Base-by-base conservation (phyloP, 805 yeast species). In the Nakazawaea holstii region DNA sequence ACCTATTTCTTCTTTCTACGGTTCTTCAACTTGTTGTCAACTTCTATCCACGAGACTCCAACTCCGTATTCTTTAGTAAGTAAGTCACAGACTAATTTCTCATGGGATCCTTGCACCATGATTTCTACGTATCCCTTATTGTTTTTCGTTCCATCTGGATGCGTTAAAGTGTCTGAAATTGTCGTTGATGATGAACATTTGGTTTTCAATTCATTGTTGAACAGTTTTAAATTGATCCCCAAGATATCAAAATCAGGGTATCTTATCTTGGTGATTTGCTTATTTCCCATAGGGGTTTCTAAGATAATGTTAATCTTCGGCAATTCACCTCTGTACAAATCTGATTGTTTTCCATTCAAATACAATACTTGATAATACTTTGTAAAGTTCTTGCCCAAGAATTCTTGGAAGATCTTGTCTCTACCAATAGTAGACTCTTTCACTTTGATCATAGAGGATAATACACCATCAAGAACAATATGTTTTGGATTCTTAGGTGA, bases 101-200 rank as follows among this genome's bases (percentile, higher is more conserved):
- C 80, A 60, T 92, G 98, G 2, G 92, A 86, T 0, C 99, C 99
- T 67, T 94, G 98, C 2, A 94, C 95, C 41, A 81, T 74, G 4
- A 94, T 89, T 56, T 87, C 95, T 36, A 72, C 62, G 0, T 75
- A 57, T 7, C 50, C 50, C 33, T 43, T 48, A 6, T 39, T 35
- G n/a, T 39, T 39, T 8, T 35, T 33, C 6, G 44, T 31, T 6
- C 46, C 49, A 35, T 73, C 75, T 4, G 83, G 82, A 44, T 77
- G 74, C 35, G 76, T 77, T 13, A 70, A 68, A 37, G 79, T 76
- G 28, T 77, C 80, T 0, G 83, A 84, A 9, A 87, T 73, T 0
- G 96, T 82, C 0, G 94, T 76, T 0, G 97, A 87, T 0, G 97
- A 96, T 10, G 96, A 91, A 61, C 98, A 94, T 53, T 81, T 82